Conservation (phyloP, 208 protist species). For the Trypanosoma scelopori region DNA sequence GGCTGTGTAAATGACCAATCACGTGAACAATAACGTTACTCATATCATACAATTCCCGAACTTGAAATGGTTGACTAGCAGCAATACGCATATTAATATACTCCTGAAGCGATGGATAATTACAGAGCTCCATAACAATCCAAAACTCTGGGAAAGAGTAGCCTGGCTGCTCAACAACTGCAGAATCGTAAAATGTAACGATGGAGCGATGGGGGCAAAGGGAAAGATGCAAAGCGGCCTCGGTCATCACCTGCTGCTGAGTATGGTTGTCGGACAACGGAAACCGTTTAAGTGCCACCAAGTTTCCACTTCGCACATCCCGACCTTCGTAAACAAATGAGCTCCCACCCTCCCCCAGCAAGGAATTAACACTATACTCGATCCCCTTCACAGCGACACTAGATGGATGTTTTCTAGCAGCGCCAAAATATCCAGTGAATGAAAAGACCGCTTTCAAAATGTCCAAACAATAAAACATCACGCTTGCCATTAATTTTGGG, state of each 20-base stretch:
- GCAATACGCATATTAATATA: conserved; percentile 65
- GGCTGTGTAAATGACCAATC: conserved; percentile 62
- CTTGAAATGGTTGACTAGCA: conserved; percentile 37
- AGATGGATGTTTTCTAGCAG: conserved; percentile 11
- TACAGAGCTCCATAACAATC: conserved; percentile 74
- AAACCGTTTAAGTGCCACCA: conserved; percentile 30
- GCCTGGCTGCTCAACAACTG: conserved; percentile 8
- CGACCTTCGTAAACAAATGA: conserved; percentile 57
- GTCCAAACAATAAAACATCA: conserved; percentile 2
- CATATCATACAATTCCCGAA: conserved; percentile 63
- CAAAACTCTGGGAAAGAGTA: conserved; percentile 59
- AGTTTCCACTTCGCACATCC: conserved; percentile 11
- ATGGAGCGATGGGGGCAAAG: conserved; percentile 30
- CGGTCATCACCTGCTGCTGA: conserved; percentile 10
- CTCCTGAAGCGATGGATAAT: conserved; percentile 53
- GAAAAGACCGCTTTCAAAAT: conserved; percentile 1
- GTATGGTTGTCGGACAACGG: conserved; percentile 13
- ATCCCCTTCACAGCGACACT: conserved; percentile 45
- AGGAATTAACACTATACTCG: conserved; percentile 42
- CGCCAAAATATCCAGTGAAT: not conserved
- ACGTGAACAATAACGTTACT: conserved; percentile 48
- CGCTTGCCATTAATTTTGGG: conserved; percentile 6
- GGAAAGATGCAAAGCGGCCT: conserved; percentile 24
- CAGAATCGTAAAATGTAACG: conserved; percentile 29
- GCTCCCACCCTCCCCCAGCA: conserved; percentile 58